Percentiles rank a stretch among this genome's conserved stretches.
These are phyloP conservation scores for Hygrocybe coccinea DNA, from an alignment of 768 basidiomycete genomes.

Conservation along the genomic window DNA sequence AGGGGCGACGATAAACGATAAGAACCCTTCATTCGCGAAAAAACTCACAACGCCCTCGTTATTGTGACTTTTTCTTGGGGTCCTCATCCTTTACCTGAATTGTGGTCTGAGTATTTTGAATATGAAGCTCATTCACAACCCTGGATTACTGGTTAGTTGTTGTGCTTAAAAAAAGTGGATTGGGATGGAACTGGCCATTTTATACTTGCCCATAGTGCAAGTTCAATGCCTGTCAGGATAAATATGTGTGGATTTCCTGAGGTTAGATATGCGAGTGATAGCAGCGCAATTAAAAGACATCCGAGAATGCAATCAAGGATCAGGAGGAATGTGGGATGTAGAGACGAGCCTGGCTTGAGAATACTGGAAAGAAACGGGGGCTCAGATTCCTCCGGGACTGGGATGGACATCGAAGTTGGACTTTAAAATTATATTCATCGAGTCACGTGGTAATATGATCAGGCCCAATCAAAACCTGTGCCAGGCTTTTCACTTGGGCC, in stretches of 20 bases:
- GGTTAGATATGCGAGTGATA: constrained; percentile 55
- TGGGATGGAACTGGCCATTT: constrained; percentile 56
- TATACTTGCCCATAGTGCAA: constrained; percentile 70
- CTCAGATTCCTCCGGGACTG: too few relatives aligned
- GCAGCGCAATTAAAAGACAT: constrained; percentile 53
- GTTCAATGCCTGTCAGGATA: constrained; percentile 57
- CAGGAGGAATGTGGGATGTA: constrained; percentile 65
- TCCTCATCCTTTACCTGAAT: constrained; percentile 11
- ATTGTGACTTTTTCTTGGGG: constrained; percentile 30
- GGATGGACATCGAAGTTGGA: too few relatives aligned
- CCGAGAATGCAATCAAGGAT: constrained; percentile 59
- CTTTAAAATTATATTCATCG: too few relatives aligned
- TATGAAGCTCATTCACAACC: constrained; percentile 57
- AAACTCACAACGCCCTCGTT: not conserved
- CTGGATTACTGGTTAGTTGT: constrained; percentile 33
- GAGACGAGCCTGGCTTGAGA: constrained; percentile 69
- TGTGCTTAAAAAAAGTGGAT: constrained; percentile 5
- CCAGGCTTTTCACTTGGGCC: not conserved
- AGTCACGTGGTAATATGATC: too few relatives aligned
- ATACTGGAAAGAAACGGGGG: constrained; percentile 49
- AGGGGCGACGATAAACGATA: constrained; percentile 39
- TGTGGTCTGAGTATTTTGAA: constrained; percentile 29
- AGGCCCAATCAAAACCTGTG: not conserved
- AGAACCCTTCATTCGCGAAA: not conserved
- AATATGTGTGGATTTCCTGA: constrained; percentile 65